phyloP scores from a whole-genome alignment of 306 rosid species.

The Clitoria ternatea region DNA sequence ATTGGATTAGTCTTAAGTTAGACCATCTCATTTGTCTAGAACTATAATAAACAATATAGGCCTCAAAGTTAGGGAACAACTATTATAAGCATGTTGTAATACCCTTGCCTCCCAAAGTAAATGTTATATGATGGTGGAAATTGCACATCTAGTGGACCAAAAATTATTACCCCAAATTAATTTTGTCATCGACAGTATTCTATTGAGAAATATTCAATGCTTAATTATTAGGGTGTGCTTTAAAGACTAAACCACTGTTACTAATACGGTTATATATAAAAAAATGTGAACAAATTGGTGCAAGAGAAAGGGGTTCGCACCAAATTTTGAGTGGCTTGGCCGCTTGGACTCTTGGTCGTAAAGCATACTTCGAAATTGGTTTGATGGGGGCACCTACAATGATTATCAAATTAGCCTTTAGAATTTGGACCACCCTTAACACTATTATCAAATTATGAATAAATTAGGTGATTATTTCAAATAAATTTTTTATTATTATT shows the following conservation, averaged over 20 bases:
- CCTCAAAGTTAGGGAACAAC: constrained; percentile 17
- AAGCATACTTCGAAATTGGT: constrained; percentile 3
- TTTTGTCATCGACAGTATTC: neutral
- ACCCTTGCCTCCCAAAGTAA: neutral
- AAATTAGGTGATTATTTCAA: no score
- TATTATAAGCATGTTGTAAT: no score
- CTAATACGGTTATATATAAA: neutral
- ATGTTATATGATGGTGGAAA: neutral
- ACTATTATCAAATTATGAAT: no score
- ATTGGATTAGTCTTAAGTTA: constrained; percentile 5
- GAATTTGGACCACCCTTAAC: no score
- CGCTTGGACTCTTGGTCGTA: constrained; percentile 16
- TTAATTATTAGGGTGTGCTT: neutral
- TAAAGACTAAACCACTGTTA: neutral
- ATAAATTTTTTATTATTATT: no score
- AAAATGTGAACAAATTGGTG: neutral
- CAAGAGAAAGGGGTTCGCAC: neutral
- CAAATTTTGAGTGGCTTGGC: neutral
- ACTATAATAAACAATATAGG: neutral
- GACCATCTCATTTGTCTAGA: neutral
- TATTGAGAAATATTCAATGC: neutral
- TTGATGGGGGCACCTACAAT: neutral
- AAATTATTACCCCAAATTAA: neutral
- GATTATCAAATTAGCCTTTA: neutral
- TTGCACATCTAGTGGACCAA: no score